A percentile compares a stretch with the other conserved stretches of the same genome.
Conservation (phyloP, 179 eudicot genomes). For the Vitellaria paradoxa region DNA sequence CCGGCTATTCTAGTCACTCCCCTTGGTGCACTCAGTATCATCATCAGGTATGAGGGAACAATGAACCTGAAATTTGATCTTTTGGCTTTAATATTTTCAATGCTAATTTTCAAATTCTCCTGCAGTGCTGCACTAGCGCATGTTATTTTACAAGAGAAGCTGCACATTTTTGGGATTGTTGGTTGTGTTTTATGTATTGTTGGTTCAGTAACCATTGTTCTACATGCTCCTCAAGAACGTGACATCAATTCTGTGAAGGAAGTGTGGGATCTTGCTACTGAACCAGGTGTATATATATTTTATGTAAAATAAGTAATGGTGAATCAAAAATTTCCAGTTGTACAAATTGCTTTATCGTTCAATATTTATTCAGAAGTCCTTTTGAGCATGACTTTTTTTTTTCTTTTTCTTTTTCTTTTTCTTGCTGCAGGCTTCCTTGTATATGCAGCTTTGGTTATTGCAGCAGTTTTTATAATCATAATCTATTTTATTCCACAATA, state of each 20-base stretch:
- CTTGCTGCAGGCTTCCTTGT: conserved; percentile 61
- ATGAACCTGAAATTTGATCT: not conserved
- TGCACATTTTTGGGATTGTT: conserved; percentile 80
- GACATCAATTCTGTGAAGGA: conserved; percentile 61
- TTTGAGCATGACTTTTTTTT: not conserved
- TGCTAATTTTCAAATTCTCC: conserved; percentile 7
- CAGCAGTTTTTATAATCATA: conserved; percentile 56
- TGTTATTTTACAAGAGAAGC: conserved; percentile 63
- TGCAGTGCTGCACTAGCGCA: conserved; percentile 86
- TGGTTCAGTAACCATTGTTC: conserved; percentile 40
- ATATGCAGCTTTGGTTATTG: conserved; percentile 62
- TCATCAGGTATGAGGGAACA: conserved; percentile 21
- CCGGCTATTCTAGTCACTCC: conserved; percentile 29
- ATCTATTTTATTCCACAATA: conserved; percentile 61
- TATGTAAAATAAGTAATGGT: not conserved
- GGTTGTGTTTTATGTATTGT: conserved; percentile 88
- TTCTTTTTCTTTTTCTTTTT: no score
- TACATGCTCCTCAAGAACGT: conserved; percentile 73
- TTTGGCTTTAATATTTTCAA: not conserved
- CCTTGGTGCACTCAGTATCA: conserved; percentile 61
- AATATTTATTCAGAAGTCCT: not conserved
- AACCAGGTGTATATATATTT: conserved; percentile 20
- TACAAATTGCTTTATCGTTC: not conserved
- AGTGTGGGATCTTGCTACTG: no score
- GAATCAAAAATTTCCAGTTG: not conserved